Evolutionary conservation across 2,329 filamentous ascomycete genomes (phyloP), one percentile per base, ranked within the genome.

Genomic region (Fusarium beomiforme): DNA sequence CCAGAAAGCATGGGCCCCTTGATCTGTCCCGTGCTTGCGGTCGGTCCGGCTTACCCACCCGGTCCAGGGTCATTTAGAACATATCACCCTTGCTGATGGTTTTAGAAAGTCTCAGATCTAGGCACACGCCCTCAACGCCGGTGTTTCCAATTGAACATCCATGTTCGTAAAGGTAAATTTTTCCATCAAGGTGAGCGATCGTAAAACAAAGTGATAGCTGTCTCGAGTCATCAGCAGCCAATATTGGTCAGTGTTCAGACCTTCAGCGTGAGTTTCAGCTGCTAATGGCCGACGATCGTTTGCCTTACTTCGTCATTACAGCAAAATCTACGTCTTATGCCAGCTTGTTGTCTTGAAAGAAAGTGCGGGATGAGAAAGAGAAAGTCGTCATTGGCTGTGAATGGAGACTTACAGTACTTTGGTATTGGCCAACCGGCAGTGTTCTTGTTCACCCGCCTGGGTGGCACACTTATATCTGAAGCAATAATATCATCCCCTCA

Each of bases 1-100:
- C 39, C 21, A 61, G 14, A 55, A 57, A 39, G 33, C 67, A 68
- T 56, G 65, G 64, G 51, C n/a, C 63, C 71, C 64, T 61, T 60
- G 64, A 44, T 56, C 21, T 43, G 42, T 67, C 31, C 69, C 64
- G 55, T 71, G 62, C 61, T 41, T 53, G 42, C 54, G 61, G 68
- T 63, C 64, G 59, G 58, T 71, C 71, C 72, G 66, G 74, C 63
- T 70, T 58, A 43, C 57, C 56, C 67, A 67, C 50, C 72, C 71
- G 72, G 64, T 36, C 74, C 61, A 59, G 70, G 70, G 60, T 71
- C 46, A 51, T 51, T 31, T 39, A 50, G 60, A 39, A 59, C 39
- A 49, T 47, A 47, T 59, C 59, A 64, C 43, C 62, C 70, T 57
- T 75, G 68, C 60, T 36, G 47, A 61, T 55, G 49, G 59, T 50